Conservation (phyloP, 164 flowering plant genomes). For the Annona squamosa region DNA sequence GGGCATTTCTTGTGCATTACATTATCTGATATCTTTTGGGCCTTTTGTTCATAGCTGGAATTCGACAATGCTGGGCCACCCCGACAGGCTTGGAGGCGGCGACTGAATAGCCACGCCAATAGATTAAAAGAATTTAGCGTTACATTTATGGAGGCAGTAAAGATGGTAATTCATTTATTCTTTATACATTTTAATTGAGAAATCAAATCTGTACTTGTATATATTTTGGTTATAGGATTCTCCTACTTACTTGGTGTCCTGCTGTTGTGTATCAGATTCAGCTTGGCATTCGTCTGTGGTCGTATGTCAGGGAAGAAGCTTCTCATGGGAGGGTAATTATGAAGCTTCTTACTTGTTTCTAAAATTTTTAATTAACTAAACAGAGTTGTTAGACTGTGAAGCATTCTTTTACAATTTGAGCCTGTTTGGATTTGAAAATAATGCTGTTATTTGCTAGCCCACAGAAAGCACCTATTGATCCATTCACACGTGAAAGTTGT, state of each 20-base stretch:
- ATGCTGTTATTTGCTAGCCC: conserved; percentile 7
- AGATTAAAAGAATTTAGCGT: conserved; percentile 81
- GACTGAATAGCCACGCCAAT: conserved; percentile 87
- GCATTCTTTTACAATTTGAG: not conserved
- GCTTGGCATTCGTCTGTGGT: conserved; percentile 87
- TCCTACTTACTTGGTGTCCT: conserved; percentile 1
- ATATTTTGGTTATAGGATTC: not conserved
- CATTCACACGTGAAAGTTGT: conserved; percentile 81
- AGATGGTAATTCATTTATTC: conserved; percentile 47
- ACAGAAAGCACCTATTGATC: conserved; percentile 99
- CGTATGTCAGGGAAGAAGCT: conserved; percentile 94
- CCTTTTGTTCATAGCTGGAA: conserved; percentile 50
- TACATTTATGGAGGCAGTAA: conserved; percentile 85
- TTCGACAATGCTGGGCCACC: conserved; percentile 95
- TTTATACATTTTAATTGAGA: conserved; percentile 4
- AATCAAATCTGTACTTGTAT: not conserved
- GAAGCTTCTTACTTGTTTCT: not conserved
- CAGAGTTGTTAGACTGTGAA: not conserved
- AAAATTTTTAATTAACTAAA: not conserved
- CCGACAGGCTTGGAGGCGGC: conserved; percentile 89
- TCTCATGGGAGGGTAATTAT: conserved; percentile 84
- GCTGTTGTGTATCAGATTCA: conserved; percentile 42
- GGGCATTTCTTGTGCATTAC: not conserved
- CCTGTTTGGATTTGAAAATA: not conserved
- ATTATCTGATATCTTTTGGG: conserved; percentile 3